phyloP scores from a whole-genome alignment of 1,139 yeast species.

The Protomyces lactucae-debilis region DNA sequence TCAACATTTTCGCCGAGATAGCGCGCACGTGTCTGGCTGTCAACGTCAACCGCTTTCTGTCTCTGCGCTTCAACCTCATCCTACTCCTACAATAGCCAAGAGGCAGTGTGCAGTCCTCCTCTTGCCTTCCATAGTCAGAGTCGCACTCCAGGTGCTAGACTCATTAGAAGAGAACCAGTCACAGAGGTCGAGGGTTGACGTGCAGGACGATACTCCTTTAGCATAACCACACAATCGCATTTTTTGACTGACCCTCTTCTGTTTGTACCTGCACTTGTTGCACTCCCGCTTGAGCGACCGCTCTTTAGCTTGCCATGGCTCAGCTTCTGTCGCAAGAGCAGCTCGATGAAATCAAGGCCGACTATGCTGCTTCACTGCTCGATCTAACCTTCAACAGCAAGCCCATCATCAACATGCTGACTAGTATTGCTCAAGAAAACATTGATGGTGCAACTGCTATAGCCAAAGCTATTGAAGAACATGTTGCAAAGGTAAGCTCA shows the following conservation, averaged over 20 bases:
- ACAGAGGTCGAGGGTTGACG: too few species aligned
- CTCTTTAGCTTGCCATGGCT: not conserved
- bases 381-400: constrained; percentile 84
- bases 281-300: too few species aligned
- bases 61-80: too few species aligned
- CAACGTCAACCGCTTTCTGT: too few species aligned
- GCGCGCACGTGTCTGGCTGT: too few species aligned
- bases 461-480: constrained; percentile 57
- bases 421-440: constrained; percentile 85
- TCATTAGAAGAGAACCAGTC: too few species aligned
- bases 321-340: constrained; percentile 5
- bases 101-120: too few species aligned
- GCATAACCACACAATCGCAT: not conserved
- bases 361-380: constrained; percentile 60
- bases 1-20: too few species aligned
- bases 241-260: not conserved
- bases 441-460: constrained; percentile 70
- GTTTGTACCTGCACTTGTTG: too few species aligned
- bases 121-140: too few species aligned
- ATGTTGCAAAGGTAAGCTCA: not conserved
- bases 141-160: too few species aligned
- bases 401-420: constrained; percentile 79
- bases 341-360: constrained; percentile 50
- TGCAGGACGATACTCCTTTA: not conserved
- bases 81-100: too few species aligned